A percentile compares a stretch with the other conserved stretches of the same genome.
These are phyloP conservation scores for Corchorus capsularis DNA, from an alignment of 345 rosid species.

Conservation along the genomic window DNA sequence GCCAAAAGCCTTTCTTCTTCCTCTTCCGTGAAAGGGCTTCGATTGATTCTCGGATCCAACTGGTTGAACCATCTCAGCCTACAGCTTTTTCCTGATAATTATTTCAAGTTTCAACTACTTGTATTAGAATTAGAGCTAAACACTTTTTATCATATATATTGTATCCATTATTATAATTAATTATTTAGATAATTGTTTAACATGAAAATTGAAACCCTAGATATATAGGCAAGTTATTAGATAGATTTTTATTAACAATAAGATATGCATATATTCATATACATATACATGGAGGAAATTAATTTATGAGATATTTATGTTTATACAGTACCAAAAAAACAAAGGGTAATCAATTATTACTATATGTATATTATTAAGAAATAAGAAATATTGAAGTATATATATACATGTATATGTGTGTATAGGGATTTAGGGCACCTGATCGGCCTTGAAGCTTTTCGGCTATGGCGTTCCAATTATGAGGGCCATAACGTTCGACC, in stretches of 20 bases:
- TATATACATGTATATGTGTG: neutral
- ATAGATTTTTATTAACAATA: neutral
- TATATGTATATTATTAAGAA: neutral
- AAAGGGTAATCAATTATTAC: neutral
- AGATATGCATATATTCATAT: neutral
- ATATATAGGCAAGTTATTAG: too few species aligned
- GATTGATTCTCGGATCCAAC: conserved; percentile 84
- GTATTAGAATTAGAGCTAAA: neutral
- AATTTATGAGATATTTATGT: too few species aligned
- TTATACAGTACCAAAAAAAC: neutral
- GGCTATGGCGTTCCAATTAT: conserved; percentile 87
- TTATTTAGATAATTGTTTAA: neutral
- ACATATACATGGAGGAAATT: neutral
- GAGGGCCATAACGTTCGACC: conserved; percentile 70
- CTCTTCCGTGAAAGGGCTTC: conserved; percentile 85
- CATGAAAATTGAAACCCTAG: conserved; percentile 23
- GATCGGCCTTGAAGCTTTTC: conserved; percentile 74
- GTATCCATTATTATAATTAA: too few species aligned
- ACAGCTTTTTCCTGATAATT: conserved; percentile 75
- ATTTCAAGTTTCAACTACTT: neutral
- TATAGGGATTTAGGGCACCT: conserved; percentile 34
- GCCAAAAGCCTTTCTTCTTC: conserved; percentile 86
- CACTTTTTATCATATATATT: too few species aligned
- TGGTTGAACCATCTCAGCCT: conserved; percentile 98
- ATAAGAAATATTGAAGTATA: neutral